Percentiles rank a stretch among this genome's conserved stretches.
These are phyloP conservation scores for Dendrobium officinale DNA, from an alignment of 106 monocot genomes.

Conservation along the genomic window DNA sequence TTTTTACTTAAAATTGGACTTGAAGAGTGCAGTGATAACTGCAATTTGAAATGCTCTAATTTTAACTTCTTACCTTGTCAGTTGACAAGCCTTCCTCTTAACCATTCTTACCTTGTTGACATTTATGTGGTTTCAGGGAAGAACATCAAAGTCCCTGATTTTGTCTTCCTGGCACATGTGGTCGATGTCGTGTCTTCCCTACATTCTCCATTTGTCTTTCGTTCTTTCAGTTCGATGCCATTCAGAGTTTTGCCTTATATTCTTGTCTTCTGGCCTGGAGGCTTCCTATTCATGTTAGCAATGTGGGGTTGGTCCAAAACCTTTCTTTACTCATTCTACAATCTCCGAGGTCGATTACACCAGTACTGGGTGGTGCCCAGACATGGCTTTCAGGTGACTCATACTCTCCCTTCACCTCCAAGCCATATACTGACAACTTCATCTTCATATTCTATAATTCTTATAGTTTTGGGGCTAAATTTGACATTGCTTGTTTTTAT, in stretches of 20 bases:
- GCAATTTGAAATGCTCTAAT: no score
- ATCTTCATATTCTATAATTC: not conserved
- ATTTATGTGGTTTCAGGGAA: slow-evolving; percentile 23
- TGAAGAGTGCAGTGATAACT: no score
- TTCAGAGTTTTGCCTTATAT: slow-evolving; percentile 26
- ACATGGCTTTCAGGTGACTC: slow-evolving; percentile 75
- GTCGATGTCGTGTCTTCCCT: slow-evolving; percentile 68
- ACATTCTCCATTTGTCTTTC: slow-evolving; percentile 55
- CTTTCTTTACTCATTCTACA: slow-evolving; percentile 80
- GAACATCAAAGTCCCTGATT: slow-evolving; percentile 58
- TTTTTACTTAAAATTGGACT: no score
- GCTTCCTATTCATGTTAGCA: slow-evolving; percentile 54
- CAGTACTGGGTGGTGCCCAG: slow-evolving; percentile 82
- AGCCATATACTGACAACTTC: not conserved
- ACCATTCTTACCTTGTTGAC: not conserved
- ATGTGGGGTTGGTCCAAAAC: slow-evolving; percentile 91
- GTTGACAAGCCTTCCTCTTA: no score
- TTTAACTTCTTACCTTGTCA: no score
- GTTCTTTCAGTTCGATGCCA: slow-evolving; percentile 45
- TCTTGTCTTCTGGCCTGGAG: slow-evolving; percentile 49
- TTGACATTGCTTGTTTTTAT: not conserved
- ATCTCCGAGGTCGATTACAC: slow-evolving; percentile 44
- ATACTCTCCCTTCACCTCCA: not conserved
- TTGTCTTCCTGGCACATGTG: slow-evolving; percentile 81
- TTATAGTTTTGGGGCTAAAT: not conserved